A percentile compares a stretch with the other conserved stretches of the same genome.
Conservation (phyloP, 2,329 filamentous ascomycete species). For the Sordariomycetes sp. region DNA sequence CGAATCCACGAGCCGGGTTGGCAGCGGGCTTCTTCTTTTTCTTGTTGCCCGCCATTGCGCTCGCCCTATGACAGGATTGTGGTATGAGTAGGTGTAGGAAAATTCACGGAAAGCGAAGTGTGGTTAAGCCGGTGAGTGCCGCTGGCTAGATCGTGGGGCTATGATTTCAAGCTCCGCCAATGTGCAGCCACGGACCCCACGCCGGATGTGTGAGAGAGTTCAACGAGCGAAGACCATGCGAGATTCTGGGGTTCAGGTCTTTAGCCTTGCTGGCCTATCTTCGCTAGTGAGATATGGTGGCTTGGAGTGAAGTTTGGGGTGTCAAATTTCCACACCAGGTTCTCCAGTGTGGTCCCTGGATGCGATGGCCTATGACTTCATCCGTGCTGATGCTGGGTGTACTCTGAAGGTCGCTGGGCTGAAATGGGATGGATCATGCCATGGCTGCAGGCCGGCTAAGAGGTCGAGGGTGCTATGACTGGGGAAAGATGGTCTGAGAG, state of each 20-base stretch:
- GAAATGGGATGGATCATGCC: not conserved
- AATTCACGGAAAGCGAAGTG: not conserved
- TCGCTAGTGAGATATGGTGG: no score
- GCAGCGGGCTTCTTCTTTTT: conserved; percentile 88
- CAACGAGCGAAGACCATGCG: not conserved
- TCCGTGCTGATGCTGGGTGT: not conserved
- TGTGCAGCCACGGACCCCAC: not conserved
- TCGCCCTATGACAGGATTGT: not conserved
- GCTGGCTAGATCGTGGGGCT: not conserved
- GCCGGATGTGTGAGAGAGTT: not conserved
- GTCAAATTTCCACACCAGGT: no score
- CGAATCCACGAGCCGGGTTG: conserved; percentile 86
- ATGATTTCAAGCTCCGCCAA: not conserved
- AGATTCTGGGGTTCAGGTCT: not conserved
- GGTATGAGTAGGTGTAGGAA: not conserved
- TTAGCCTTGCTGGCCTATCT: no score
- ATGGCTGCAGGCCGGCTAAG: not conserved
- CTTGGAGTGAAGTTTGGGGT: no score
- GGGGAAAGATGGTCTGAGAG: not conserved
- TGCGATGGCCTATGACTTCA: no score
- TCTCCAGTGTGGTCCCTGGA: no score
- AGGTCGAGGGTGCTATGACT: not conserved
- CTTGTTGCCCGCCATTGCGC: conserved; percentile 24
- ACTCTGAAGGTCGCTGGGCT: not conserved
- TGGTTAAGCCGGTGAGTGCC: not conserved